Evolutionary conservation across 805 yeast species (phyloP).

Genomic region (Candida khao-thaluensis): DNA sequence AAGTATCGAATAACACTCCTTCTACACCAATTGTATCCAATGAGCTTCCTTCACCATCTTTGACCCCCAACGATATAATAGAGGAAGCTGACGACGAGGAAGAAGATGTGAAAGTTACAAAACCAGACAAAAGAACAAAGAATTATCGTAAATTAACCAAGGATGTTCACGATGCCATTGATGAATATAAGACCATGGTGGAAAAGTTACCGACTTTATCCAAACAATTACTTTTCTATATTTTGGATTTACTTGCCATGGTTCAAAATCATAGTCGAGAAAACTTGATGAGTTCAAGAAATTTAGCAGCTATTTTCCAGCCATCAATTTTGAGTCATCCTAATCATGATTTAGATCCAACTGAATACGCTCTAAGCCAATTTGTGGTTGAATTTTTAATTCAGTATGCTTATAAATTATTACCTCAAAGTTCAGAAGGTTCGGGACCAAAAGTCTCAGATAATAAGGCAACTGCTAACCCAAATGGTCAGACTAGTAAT

Average conservation of each 20-base stretch:
- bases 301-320: constrained; percentile 93
- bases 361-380: constrained; percentile 84
- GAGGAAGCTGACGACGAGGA: constrained; percentile 10
- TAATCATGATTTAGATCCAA: constrained; percentile 86
- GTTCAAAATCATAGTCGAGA: constrained; percentile 75
- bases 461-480: not conserved
- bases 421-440: constrained; percentile 47
- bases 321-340: constrained; percentile 95
- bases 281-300: constrained; percentile 89
- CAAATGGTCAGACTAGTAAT: not conserved
- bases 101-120: constrained; percentile 4
- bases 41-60: constrained; percentile 8
- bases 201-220: constrained; percentile 72
- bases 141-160: constrained; percentile 58
- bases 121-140: constrained; percentile 33
- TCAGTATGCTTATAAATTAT: constrained; percentile 74
- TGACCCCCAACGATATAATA: constrained; percentile 6
- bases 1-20: not conserved
- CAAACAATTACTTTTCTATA: constrained; percentile 79
- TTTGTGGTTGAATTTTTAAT: constrained; percentile 85
- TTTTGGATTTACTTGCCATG: constrained; percentile 80
- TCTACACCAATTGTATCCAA: not conserved
- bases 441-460: not conserved
- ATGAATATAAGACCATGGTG: constrained; percentile 68
- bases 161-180: constrained; percentile 67